phyloP scores from a whole-genome alignment of 139 green algal genomes.

The Micractinium sp. region DNA sequence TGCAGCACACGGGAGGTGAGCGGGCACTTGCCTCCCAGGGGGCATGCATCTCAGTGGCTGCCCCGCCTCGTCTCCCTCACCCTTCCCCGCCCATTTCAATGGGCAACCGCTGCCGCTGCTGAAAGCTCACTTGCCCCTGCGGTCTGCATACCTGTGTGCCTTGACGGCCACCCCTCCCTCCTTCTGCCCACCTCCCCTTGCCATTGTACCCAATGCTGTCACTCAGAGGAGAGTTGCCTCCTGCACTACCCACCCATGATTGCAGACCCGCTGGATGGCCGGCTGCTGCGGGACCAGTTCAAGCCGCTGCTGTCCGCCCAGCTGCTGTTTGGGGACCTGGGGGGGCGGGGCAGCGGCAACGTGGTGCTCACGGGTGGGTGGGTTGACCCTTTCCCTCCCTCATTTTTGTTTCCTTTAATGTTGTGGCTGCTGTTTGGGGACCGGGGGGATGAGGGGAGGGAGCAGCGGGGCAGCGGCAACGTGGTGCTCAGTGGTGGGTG shows the following conservation, averaged over 20 bases:
- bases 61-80: not conserved
- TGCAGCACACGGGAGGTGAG: constrained; percentile 15
- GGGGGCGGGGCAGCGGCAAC: not conserved
- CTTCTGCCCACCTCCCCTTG: no score
- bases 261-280: not conserved
- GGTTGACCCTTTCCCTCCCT: no score
- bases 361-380: not conserved
- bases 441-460: no score
- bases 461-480: no score
- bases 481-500: not conserved
- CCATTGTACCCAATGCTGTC: no score
- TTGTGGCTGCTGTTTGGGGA: not conserved
- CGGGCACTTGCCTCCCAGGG: not conserved
- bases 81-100: not conserved
- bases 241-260: not conserved
- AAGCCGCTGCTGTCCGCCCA: not conserved
- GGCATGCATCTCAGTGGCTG: not conserved
- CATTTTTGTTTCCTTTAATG: not conserved
- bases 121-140: no score
- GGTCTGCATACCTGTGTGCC: no score
- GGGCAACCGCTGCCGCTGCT: no score
- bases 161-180: not conserved
- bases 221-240: not conserved
- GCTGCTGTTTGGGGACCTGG: not conserved
- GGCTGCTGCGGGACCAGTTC: constrained; percentile 10